Conservation (phyloP, 495 filamentous ascomycete species). For the Ramalina peruviana region DNA sequence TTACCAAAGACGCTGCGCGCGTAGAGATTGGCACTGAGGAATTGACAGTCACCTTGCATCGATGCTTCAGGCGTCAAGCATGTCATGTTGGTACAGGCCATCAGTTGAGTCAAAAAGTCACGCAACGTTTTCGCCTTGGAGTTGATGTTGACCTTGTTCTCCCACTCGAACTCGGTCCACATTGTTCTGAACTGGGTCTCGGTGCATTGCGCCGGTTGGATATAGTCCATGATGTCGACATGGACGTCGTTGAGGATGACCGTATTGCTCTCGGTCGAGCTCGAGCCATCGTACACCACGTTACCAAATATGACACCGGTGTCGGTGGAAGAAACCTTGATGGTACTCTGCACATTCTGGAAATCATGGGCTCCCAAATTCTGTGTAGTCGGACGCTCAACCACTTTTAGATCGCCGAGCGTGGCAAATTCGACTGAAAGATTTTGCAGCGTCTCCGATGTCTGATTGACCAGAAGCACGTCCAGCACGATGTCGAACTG, state of each 20-base stretch:
- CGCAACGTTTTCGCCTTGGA: constrained; percentile 86
- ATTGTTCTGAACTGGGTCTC: constrained; percentile 98
- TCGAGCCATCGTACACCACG: constrained; percentile 92
- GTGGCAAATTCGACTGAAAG: constrained; percentile 97
- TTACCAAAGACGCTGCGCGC: constrained; percentile 97
- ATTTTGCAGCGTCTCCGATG: constrained; percentile 90
- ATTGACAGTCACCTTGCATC: constrained; percentile 94
- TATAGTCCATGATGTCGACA: constrained; percentile 99
- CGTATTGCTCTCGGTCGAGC: constrained; percentile 89
- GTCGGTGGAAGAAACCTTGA: constrained; percentile 97
- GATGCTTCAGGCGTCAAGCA: constrained; percentile 94
- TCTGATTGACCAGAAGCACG: constrained; percentile 95
- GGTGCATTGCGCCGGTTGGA: constrained; percentile 89
- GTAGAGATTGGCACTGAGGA: constrained; percentile 94
- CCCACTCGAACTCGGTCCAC: constrained; percentile 99
- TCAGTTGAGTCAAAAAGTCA: constrained; percentile 86
- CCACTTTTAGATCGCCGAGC: constrained; percentile 92
- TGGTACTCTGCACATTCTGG: constrained; percentile 94
- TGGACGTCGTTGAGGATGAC: constrained; percentile 98
- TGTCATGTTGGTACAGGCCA: constrained; percentile 97
- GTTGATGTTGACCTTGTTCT: constrained; percentile 99
- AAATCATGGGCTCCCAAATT: constrained; percentile 93
- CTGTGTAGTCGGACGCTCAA: constrained; percentile 89
- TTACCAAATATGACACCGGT: constrained; percentile 99
- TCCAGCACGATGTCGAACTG: constrained; percentile 98